Evolutionary conservation across 768 basidiomycete species (phyloP).

Genomic region (Tephrocybe sp.): DNA sequence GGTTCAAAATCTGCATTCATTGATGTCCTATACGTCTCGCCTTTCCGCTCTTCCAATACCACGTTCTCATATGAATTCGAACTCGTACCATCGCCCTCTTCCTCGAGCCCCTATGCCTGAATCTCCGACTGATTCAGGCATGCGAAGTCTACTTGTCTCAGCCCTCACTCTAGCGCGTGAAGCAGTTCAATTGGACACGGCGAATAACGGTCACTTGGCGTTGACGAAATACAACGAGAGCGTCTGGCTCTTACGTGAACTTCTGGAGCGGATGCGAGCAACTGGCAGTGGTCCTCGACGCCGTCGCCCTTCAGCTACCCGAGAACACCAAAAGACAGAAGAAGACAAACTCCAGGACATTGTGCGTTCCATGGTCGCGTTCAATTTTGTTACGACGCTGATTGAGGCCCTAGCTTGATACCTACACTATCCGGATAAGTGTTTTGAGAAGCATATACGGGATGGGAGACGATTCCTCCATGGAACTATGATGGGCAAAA

Average conservation of each 20-base stretch:
- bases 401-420: constrained; percentile 8
- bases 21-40: not conserved
- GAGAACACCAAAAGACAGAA: not conserved
- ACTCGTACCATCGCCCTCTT: not conserved
- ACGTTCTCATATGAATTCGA: not conserved
- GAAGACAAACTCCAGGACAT: constrained; percentile 11
- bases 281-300: not conserved
- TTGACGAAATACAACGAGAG: constrained; percentile 11
- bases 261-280: constrained; percentile 4
- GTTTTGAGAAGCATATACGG: constrained; percentile 3
- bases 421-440: constrained; percentile 9
- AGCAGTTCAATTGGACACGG: constrained; percentile 9
- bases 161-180: constrained; percentile 11
- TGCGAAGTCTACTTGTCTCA: constrained; percentile 3
- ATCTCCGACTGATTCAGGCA: not conserved
- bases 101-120: not conserved
- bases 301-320: not conserved
- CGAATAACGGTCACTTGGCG: not conserved
- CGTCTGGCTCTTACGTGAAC: constrained; percentile 11
- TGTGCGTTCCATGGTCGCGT: not conserved
- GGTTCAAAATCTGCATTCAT: not conserved
- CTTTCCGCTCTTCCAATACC: not conserved
- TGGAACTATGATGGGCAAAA: no score
- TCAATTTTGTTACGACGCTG: not conserved
- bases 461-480: not conserved